A percentile compares a stretch with the other conserved stretches of the same genome.
Conservation (phyloP, 225 moss, liverwort and hornwort genomes). For the Takakia lepidozioides region DNA sequence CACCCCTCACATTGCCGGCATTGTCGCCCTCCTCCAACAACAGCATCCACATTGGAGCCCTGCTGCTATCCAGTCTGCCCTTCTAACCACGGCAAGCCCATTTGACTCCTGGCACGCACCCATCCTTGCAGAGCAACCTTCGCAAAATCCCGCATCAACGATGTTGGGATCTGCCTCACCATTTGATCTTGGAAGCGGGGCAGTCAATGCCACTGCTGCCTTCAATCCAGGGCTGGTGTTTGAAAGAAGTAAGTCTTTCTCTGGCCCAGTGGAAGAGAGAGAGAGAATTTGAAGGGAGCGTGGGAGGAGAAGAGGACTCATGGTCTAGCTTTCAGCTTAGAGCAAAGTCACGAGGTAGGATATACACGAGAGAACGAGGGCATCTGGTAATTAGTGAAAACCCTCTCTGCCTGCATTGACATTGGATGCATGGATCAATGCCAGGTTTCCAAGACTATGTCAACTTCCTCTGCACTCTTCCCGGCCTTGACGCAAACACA, state of each 20-base stretch:
- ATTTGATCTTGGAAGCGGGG: slow-evolving; percentile 30
- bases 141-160: slow-evolving; percentile 18
- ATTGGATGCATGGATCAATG: neutral
- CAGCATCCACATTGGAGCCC: slow-evolving; percentile 61
- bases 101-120: slow-evolving; percentile 40
- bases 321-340: too few relatives aligned
- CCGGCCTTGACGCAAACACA: slow-evolving; percentile 39
- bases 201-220: neutral
- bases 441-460: slow-evolving; percentile 39
- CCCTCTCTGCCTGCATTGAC: neutral
- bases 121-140: slow-evolving; percentile 55
- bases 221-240: neutral
- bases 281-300: neutral
- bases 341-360: too few relatives aligned
- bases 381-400: too few relatives aligned
- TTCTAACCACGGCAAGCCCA: slow-evolving; percentile 58
- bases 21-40: slow-evolving; percentile 57
- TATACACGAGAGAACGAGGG: neutral
- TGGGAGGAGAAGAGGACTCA: neutral
- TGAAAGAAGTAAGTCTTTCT: neutral
- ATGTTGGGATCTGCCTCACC: slow-evolving; percentile 45
- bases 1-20: slow-evolving; percentile 66
- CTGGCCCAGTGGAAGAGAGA: too few relatives aligned
- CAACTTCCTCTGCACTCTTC: slow-evolving; percentile 35
- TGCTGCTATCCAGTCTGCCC: slow-evolving; percentile 62